Base-by-base conservation (phyloP, 495 filamentous ascomycete genomes). In the Cudoniella acicularis region DNA sequence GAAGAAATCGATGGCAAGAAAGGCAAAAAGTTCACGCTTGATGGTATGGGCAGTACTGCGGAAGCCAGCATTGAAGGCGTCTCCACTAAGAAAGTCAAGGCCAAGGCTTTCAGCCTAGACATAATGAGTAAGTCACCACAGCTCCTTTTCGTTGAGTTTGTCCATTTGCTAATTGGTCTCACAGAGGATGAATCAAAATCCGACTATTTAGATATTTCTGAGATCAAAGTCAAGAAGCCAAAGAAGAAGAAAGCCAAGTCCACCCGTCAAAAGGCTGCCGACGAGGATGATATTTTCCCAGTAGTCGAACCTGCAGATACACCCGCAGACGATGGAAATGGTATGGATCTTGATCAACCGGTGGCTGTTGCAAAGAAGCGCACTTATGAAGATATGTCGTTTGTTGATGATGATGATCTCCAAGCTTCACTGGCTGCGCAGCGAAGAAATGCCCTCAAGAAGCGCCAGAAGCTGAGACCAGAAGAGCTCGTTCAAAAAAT, bases 1-100 rank as follows among this genome's bases (percentile, higher is more conserved):
- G 93, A 96, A 67, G 92, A 95, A 66, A 96, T 96, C 49, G 83
- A 90, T 42, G 92, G 91, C 54, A 96, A 96, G 75, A 94, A 93
- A 73, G 81, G 83, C 50, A 97, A 96, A 73, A 77, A 79, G 16
- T 98, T 98, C 67, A 95, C 88, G 0, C 75, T 98, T 26, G 91
- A 91, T 69, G 86, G 83, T 1, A 76, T 83, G 55, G 91, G 90
- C 20, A 86, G 82, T 40, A 84, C 83, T 3, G 70, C 75, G 10
- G 89, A 92, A 63, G 75, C 85, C 49, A 73, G 67, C 3, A 30
- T 22, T 22, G 52, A 53, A 17, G 42, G 55, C n/a, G 74, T 83
- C 49, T 77, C 81, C 17, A 77, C 81, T 8, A 73, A 80, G 55
- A 82, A 81, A 70, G 71, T 84, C 61, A 91, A 86, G 64, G 79